Percentiles rank a stretch among this genome's conserved stretches.
Evolutionary conservation across 2,329 filamentous ascomycete genomes (phyloP).

Genomic region (Myriangium duriaei): DNA sequence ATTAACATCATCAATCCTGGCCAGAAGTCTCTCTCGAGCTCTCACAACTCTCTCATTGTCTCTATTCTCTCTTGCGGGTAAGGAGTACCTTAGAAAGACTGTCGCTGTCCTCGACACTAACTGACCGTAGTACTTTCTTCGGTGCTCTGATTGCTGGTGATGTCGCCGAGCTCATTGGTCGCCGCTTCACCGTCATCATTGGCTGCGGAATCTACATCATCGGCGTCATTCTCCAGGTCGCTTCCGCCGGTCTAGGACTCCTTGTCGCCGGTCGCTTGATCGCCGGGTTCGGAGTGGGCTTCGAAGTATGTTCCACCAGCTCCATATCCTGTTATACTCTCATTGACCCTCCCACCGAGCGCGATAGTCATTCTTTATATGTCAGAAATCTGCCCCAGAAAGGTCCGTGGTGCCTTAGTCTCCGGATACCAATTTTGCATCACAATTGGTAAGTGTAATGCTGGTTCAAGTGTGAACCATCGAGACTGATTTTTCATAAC

Average conservation of each 20-base stretch:
- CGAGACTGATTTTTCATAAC: no score
- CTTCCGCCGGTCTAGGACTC: slow-evolving; percentile 41
- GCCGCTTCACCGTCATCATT: slow-evolving; percentile 57
- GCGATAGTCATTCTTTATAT: slow-evolving; percentile 77
- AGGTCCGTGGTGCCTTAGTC: slow-evolving; percentile 69
- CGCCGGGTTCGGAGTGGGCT: slow-evolving; percentile 67
- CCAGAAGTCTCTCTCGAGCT: slow-evolving; percentile 18
- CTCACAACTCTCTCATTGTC: slow-evolving; percentile 48
- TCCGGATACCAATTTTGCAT: slow-evolving; percentile 75
- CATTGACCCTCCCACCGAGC: no score
- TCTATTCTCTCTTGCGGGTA: slow-evolving; percentile 58
- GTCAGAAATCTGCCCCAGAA: slow-evolving; percentile 64
- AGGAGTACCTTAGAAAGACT: background rate
- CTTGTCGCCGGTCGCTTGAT: slow-evolving; percentile 64
- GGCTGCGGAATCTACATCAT: slow-evolving; percentile 60
- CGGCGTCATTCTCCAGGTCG: slow-evolving; percentile 49
- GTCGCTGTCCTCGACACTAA: slow-evolving; percentile 17
- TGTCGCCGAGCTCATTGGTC: slow-evolving; percentile 61
- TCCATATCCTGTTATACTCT: no score
- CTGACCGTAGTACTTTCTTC: slow-evolving; percentile 53
- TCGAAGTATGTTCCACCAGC: no score
- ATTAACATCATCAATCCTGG: slow-evolving; percentile 36
- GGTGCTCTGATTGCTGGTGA: slow-evolving; percentile 67
- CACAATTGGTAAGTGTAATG: no score
- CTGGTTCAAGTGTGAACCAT: no score